These are phyloP conservation scores for Kodamaea hsintzibuensis DNA, from an alignment of 805 yeast genomes.

Conservation along the genomic window DNA sequence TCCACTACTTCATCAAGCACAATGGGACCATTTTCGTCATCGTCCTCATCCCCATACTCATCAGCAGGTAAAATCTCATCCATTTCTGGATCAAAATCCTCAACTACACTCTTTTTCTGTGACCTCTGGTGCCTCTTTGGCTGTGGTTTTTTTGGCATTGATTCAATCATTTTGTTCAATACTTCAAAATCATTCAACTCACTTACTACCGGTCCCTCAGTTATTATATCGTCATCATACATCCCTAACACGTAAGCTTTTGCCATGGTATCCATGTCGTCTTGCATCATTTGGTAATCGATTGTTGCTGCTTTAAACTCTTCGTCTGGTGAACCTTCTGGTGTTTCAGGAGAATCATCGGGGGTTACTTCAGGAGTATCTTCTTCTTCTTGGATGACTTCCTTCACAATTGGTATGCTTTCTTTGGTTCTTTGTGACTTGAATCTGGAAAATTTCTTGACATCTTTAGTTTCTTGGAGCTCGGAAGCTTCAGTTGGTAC, in stretches of 20 bases:
- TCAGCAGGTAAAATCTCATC: conserved; percentile 26
- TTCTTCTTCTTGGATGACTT: neutral
- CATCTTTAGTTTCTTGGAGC: neutral
- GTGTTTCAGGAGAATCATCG: neutral
- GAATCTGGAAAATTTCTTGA: neutral
- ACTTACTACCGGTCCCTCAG: conserved; percentile 58
- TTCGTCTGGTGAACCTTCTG: neutral
- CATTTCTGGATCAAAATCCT: conserved; percentile 10
- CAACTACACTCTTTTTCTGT: conserved; percentile 5
- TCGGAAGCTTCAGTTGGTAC: neutral
- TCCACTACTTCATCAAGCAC: conserved; percentile 47
- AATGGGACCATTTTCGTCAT: conserved; percentile 38
- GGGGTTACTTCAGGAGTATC: neutral
- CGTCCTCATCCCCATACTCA: conserved; percentile 35
- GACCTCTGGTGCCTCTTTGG: conserved; percentile 4
- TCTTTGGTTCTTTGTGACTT: neutral
- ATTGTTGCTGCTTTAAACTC: conserved; percentile 27
- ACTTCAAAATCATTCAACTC: conserved; percentile 53
- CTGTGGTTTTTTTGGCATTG: conserved; percentile 20
- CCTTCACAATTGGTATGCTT: neutral
- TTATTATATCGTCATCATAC: conserved; percentile 59
- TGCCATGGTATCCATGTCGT: conserved; percentile 58
- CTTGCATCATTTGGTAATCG: conserved; percentile 42
- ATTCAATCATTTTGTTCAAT: conserved; percentile 50
- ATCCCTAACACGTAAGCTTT: conserved; percentile 59